Conservation (phyloP, 345 rosid species). For the Syzygium jambos region DNA sequence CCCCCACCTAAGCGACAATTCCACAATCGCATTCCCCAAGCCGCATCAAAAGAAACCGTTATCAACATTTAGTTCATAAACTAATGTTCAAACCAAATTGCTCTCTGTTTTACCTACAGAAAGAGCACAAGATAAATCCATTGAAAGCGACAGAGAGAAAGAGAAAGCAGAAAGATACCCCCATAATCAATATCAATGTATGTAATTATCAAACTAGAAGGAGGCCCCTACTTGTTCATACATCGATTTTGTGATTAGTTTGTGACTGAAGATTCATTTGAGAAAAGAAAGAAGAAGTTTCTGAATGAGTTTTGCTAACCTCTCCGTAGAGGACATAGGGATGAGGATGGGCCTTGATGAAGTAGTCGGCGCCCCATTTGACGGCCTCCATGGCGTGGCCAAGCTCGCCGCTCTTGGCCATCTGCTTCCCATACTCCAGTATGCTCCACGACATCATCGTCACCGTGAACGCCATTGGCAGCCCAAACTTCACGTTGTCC, state of each 20-base stretch:
- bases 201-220: not conserved
- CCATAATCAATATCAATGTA: not conserved
- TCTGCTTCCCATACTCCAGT: constrained; percentile 28
- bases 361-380: constrained; percentile 47
- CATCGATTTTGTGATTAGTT: not conserved
- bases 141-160: not conserved
- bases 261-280: not conserved
- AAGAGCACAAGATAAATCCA: not conserved
- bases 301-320: not conserved
- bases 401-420: constrained; percentile 28
- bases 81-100: not conserved
- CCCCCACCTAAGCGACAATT: constrained; percentile 25
- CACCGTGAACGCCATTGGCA: constrained; percentile 44
- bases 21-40: not conserved
- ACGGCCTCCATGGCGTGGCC: constrained; percentile 33
- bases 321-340: constrained; percentile 34
- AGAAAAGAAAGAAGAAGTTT: not conserved
- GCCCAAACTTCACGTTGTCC: constrained; percentile 45
- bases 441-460: constrained; percentile 50
- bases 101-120: not conserved
- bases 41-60: not conserved
- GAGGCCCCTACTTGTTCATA: not conserved
- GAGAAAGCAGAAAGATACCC: not conserved
- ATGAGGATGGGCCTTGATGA: constrained; percentile 39
- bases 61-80: not conserved